Conservation (phyloP, 2,329 filamentous ascomycete species). For the Diaporthe caulivora region DNA sequence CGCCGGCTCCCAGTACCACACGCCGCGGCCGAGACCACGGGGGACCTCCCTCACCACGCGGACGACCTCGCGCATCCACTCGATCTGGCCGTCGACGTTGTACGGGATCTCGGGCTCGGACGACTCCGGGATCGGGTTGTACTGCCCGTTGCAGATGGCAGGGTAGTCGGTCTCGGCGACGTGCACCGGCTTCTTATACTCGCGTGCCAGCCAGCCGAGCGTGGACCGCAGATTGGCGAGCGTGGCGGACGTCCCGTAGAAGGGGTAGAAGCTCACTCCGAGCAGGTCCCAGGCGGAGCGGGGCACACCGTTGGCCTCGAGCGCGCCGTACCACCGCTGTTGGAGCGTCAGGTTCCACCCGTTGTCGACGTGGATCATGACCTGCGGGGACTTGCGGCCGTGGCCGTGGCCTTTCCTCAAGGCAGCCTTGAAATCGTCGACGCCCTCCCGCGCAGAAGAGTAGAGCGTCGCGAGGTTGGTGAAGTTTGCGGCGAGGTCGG, state of each 20-base stretch:
- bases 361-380: slow-evolving; percentile 82
- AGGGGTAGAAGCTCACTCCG: slow-evolving; percentile 71
- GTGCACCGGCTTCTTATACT: slow-evolving; percentile 74
- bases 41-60: slow-evolving; percentile 59
- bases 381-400: slow-evolving; percentile 62
- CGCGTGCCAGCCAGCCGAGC: slow-evolving; percentile 69
- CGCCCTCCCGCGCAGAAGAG: background rate
- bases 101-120: slow-evolving; percentile 75
- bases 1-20: slow-evolving; percentile 82
- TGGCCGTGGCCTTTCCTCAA: background rate
- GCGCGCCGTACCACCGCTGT: slow-evolving; percentile 69
- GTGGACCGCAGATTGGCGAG: slow-evolving; percentile 67
- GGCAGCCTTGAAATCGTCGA: background rate
- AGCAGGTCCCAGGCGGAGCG: slow-evolving; percentile 65
- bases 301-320: slow-evolving; percentile 61
- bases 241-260: slow-evolving; percentile 72
- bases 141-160: slow-evolving; percentile 59
- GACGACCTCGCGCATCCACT: slow-evolving; percentile 72
- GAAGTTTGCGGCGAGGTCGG: slow-evolving; percentile 73
- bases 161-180: slow-evolving; percentile 82
- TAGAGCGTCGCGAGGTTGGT: slow-evolving; percentile 63
- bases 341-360: slow-evolving; percentile 78
- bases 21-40: slow-evolving; percentile 65
- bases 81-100: slow-evolving; percentile 71
- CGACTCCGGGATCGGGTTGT: slow-evolving; percentile 63